These are phyloP conservation scores for Aureobasidium sp. DNA, from an alignment of 2,329 filamentous ascomycete genomes.

Conservation along the genomic window DNA sequence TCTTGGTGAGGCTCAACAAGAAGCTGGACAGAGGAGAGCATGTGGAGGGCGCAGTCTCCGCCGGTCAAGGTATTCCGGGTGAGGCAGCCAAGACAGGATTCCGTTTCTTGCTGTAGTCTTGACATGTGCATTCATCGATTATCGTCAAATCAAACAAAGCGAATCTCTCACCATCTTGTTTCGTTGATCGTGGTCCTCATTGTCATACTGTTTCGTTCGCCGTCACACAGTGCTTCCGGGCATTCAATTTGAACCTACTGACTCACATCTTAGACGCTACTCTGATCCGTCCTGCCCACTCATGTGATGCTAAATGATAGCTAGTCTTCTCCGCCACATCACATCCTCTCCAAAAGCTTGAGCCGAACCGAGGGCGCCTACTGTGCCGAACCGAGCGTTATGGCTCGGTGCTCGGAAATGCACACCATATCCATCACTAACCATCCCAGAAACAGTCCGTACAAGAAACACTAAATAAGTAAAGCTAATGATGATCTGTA, in stretches of 20 bases:
- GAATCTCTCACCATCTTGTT: neutral
- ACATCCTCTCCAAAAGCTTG: neutral
- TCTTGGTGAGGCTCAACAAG: slow-evolving; percentile 60
- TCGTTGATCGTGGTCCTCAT: too few species aligned
- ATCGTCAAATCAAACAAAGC: neutral
- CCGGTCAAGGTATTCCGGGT: neutral
- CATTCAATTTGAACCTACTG: too few species aligned
- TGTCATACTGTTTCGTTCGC: too few species aligned
- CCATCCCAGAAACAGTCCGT: neutral
- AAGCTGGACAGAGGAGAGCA: slow-evolving; percentile 59
- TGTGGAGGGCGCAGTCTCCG: slow-evolving; percentile 47
- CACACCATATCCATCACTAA: neutral
- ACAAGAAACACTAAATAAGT: neutral
- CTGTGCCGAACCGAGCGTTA: neutral
- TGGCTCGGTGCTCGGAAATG: neutral
- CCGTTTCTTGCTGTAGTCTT: slow-evolving; percentile 49
- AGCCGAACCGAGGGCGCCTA: neutral
- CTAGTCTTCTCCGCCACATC: too few species aligned
- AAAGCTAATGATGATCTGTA: neutral
- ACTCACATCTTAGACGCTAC: too few species aligned
- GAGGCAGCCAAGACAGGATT: slow-evolving; percentile 51
- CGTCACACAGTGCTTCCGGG: too few species aligned
- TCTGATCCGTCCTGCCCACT: too few species aligned
- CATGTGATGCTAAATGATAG: too few species aligned
- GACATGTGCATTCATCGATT: neutral